Conservation (phyloP, 2,329 filamentous ascomycete species). For the Penicillium oxalicum region DNA sequence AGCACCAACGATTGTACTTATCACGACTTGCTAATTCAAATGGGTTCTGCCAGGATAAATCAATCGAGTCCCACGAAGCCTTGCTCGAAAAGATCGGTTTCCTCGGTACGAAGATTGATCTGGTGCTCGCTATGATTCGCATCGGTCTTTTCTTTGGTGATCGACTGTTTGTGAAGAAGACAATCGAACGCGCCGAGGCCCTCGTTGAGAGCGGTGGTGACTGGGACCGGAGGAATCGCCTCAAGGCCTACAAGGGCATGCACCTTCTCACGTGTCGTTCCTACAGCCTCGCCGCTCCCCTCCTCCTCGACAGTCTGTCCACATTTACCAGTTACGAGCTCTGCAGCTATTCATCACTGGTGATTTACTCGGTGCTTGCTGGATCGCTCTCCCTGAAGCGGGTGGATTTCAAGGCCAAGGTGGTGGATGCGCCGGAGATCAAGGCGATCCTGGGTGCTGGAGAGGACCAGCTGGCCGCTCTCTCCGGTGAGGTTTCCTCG, state of each 20-base stretch:
- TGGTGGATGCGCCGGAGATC: conserved; percentile 96
- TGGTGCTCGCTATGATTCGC: conserved; percentile 92
- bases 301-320: conserved; percentile 92
- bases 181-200: conserved; percentile 79
- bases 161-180: conserved; percentile 86
- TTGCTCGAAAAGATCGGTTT: conserved; percentile 97
- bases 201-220: conserved; percentile 93
- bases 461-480: conserved; percentile 77
- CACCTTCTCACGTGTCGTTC: conserved; percentile 88
- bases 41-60: conserved; percentile 65
- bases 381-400: conserved; percentile 92
- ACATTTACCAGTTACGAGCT: conserved; percentile 99
- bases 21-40: conserved; percentile 1
- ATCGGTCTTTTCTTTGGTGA: conserved; percentile 95
- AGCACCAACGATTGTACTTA: background rate
- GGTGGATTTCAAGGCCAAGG: conserved; percentile 98
- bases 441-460: conserved; percentile 89
- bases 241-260: conserved; percentile 97
- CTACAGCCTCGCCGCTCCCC: conserved; percentile 80
- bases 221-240: conserved; percentile 95
- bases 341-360: conserved; percentile 90
- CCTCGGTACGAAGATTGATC: conserved; percentile 92
- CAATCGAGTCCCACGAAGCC: conserved; percentile 84
- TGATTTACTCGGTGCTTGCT: conserved; percentile 91
- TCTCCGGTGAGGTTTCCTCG: conserved; percentile 73